Conservation (phyloP, 805 yeast genomes). For the Candida alai region DNA sequence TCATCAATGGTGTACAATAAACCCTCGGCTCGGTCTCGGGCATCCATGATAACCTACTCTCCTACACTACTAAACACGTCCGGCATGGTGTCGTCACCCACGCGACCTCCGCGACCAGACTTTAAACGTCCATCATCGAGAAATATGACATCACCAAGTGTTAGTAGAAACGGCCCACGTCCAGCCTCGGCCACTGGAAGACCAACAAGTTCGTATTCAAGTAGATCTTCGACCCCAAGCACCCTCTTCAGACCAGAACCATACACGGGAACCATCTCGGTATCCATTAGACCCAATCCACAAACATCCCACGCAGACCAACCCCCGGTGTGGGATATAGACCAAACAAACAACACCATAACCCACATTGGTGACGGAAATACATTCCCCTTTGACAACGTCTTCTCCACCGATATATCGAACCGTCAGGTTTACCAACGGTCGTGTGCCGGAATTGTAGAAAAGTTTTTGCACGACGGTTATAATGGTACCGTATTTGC, state of each 20-base stretch:
- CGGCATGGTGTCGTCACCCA: neutral
- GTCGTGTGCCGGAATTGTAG: constrained; percentile 51
- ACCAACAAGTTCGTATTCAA: neutral
- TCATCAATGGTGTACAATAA: too few species aligned
- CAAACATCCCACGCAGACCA: constrained; percentile 31
- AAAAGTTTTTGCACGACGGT: constrained; percentile 58
- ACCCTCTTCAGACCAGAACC: constrained; percentile 26
- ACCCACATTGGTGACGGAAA: constrained; percentile 54
- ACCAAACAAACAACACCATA: constrained; percentile 36
- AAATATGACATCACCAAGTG: neutral
- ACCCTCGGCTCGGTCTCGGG: constrained; percentile 1
- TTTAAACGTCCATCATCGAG: constrained; percentile 5
- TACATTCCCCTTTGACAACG: constrained; percentile 69
- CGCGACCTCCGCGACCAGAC: neutral
- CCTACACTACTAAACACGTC: neutral
- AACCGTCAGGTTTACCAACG: constrained; percentile 60
- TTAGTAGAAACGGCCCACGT: too few species aligned
- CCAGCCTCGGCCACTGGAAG: constrained; percentile 4
- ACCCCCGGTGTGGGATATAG: constrained; percentile 43
- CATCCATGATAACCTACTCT: neutral
- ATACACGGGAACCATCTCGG: constrained; percentile 71
- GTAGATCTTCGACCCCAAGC: constrained; percentile 5
- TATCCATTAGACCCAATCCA: constrained; percentile 77
- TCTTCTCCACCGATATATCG: constrained; percentile 53
- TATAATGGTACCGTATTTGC: constrained; percentile 89